Evolutionary conservation across 73 alveolate species (phyloP), one percentile per base, ranked within the genome.

Genomic region (Tetrahymena elliotti): DNA sequence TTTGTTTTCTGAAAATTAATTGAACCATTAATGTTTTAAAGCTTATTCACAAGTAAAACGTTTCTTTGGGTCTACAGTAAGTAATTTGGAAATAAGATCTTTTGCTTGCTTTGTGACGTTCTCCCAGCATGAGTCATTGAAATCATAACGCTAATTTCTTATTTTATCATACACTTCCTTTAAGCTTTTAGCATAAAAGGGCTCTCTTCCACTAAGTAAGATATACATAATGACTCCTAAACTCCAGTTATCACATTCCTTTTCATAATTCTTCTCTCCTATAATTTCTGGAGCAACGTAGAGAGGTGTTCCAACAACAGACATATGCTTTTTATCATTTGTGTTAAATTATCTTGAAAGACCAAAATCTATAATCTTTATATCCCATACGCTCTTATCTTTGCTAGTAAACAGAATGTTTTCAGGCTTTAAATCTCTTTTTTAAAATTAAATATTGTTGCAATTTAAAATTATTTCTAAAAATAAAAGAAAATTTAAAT

Each of bases 361-460:
- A 9, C 99, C 99, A 96, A 98, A 98, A 94, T 98, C 99, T 39
- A 98, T 98, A 38, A 98, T 95, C 96, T 98, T 98, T 22, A 98
- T 96, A 38, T 97, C 97, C 33, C 98, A 84, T 84, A 95, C 97
- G 41, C 95, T 97, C 36, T 68, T 68, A 84, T 97, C 97, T 94
- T 96, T 97, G 94, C 96, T 88, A 40, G 98, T 95, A 82, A 98
- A 95, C 93, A 98, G 96, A 24, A 98, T 94, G 94, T 98, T 98
- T 94, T 98, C 99, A 20, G 99, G 99, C 94, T 98, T 98, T 84
- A 98, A 94, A 95, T 98, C 99, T 96, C 98, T 94, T 27, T 68
- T 15, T 53, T 53, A 7, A 27, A n/a, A 53, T 15, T 15, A 53
- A 53, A n/a, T 11, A 41, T 41, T 41, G 16, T 12, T n/a, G n/a